Evolutionary conservation across 768 basidiomycete species (phyloP), one percentile per base, ranked within the genome.

Genomic region (Russula vinacea): DNA sequence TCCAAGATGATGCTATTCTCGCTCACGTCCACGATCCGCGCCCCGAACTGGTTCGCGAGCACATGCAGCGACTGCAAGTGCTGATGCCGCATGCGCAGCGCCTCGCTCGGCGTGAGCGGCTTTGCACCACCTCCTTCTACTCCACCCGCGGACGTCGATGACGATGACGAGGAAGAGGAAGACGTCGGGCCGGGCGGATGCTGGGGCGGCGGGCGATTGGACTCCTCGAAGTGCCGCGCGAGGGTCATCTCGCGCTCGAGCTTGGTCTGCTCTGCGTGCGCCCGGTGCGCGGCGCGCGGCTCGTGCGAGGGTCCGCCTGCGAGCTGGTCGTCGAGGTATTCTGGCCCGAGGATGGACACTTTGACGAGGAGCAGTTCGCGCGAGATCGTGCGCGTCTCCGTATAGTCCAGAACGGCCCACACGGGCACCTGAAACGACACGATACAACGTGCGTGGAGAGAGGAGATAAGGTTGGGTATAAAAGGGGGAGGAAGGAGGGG

Each of bases 331-430:
- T 96, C 92, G 67, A 96, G 84, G 75, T 96, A 99, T 74, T 99
- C 96, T 11, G 95, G 92, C 2, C 97, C 97, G 40, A 99, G 87
- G 72, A 95, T 96, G 63, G 97, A 98, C 3, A 99, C 87, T 74
- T 99, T 99, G 72, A 89, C 92, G 68, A 99, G 88, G 37, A 98
- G 83, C 16, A 98, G 83, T 76, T 99, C 97, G 70, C 97, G 90
- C 68, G 89, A 83, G 74, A 99, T 96, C 33, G 88, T 86, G 62
- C 83, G 85, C 26, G 94, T 98, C 66, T 95, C 83, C 22, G 96
- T 98, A 75, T 98, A 99, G 77, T 99, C 95, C 65, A 99, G 81
- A 37, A 99, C 97, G 33, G 96, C 97, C 97, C 97, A 99, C 5
- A 99, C 97, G 56, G 96, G 97, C 32, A 99, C 95, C 96, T 97